Percentiles rank a stretch among this genome's conserved stretches.
phyloP scores from a whole-genome alignment of 2,329 filamentous ascomycete genomes.

The Hawksworthiomyces lignivorus region DNA sequence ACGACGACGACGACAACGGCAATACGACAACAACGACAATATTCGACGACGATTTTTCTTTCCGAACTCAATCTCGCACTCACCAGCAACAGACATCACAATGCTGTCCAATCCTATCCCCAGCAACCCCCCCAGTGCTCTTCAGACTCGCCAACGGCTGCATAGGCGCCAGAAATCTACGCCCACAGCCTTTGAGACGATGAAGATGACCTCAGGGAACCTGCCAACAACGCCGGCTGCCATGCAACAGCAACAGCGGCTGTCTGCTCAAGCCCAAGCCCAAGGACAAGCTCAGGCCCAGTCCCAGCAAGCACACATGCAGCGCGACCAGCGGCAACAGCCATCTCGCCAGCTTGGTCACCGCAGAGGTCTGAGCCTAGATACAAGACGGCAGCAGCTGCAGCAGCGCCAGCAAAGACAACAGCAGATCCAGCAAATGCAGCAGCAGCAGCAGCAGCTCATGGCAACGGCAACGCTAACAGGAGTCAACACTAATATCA shows the following conservation, averaged over 20 bases:
- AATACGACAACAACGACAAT: constrained; percentile 8
- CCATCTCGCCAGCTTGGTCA: constrained; percentile 46
- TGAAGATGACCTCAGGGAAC: constrained; percentile 50
- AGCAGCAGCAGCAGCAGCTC: constrained; percentile 11
- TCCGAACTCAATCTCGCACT: constrained; percentile 19
- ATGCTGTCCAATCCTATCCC: constrained; percentile 41
- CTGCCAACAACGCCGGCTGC: constrained; percentile 40
- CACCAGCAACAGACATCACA: constrained; percentile 4
- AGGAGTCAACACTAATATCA: constrained; percentile 19
- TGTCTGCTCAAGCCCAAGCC: constrained; percentile 1
- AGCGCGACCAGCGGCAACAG: constrained; percentile 26
- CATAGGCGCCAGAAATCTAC: constrained; percentile 87
- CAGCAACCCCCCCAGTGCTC: constrained; percentile 40
- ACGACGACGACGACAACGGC: constrained; percentile 10
- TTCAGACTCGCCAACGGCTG: constrained; percentile 65
- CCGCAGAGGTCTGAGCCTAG: constrained; percentile 77
- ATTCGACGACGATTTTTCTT: constrained; percentile 11
- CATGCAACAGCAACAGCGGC: constrained; percentile 16
- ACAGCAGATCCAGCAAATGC: constrained; percentile 15
- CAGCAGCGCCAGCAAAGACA: constrained; percentile 20
- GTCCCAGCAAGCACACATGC: constrained; percentile 2
- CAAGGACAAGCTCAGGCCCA: constrained; percentile 3
- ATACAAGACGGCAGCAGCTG: constrained; percentile 58
- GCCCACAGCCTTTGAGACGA: constrained; percentile 67
- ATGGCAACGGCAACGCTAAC: constrained; percentile 6